Percentiles rank a stretch among this genome's conserved stretches.
Conservation (phyloP, 306 rosid species). For the Datisca glomerata region DNA sequence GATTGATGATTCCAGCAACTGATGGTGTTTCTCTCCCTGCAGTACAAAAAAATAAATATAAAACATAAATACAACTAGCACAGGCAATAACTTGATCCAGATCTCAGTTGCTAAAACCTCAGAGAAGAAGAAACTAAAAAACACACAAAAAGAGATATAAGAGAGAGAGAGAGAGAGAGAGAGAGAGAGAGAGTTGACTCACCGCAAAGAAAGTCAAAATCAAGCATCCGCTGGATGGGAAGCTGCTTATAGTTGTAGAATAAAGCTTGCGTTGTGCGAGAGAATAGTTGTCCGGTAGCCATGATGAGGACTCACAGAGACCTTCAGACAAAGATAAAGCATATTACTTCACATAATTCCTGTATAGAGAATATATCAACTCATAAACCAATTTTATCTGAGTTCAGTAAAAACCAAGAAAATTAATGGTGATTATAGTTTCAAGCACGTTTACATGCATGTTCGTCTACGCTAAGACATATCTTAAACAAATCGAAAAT, state of each 20-base stretch:
- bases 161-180: conserved; percentile 1
- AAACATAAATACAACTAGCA: conserved; percentile 1
- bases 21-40: conserved; percentile 95
- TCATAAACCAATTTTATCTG: not conserved
- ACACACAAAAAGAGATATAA: too few species aligned
- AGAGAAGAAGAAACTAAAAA: not conserved
- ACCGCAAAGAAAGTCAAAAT: conserved; percentile 99
- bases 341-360: not conserved
- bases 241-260: conserved; percentile 98
- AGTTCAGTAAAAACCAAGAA: not conserved
- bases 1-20: conserved; percentile 95
- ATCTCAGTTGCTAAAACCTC: not conserved
- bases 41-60: conserved; percentile 12
- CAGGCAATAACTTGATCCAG: not conserved
- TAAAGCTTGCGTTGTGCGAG: conserved; percentile 81
- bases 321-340: conserved; percentile 20
- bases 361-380: not conserved
- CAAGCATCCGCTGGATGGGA: conserved; percentile 97
- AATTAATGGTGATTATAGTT: not conserved
- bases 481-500: too few species aligned
- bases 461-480: too few species aligned
- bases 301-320: conserved; percentile 30
- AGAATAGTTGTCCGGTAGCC: conserved; percentile 95
- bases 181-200: conserved; percentile 9
- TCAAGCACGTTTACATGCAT: not conserved